phyloP scores from a whole-genome alignment of 257 asterid species.

The Plantago major region DNA sequence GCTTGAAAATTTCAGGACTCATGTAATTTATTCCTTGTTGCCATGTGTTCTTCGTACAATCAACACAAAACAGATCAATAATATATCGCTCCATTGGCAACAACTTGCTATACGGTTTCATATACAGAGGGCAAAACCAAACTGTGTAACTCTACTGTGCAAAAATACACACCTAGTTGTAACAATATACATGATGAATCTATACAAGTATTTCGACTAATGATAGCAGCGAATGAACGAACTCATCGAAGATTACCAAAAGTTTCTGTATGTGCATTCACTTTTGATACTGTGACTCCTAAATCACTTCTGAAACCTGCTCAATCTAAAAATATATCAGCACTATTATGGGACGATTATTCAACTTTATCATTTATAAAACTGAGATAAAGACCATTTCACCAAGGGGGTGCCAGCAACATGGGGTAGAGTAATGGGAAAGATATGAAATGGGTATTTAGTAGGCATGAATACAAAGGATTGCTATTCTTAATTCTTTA shows the following conservation, averaged over 20 bases:
- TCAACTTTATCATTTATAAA: no score
- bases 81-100: background rate
- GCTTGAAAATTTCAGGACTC: conserved; percentile 3
- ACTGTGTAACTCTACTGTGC: background rate
- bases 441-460: no score
- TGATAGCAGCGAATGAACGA: conserved; percentile 16
- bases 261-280: background rate
- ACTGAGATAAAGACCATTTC: no score
- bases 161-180: background rate
- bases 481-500: no score
- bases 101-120: background rate
- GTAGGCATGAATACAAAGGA: no score
- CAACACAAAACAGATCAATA: conserved; percentile 3
- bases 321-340: conserved; percentile 14
- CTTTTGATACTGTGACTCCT: conserved; percentile 16
- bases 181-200: background rate
- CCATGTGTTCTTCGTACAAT: conserved; percentile 1
- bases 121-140: background rate
- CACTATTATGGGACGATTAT: background rate
- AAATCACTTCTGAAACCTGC: conserved; percentile 19
- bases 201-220: background rate
- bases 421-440: no score
- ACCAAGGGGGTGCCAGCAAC: no score
- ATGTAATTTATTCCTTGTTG: conserved; percentile 13
- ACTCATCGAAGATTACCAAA: background rate